These are phyloP conservation scores for Solidago caesia DNA, from an alignment of 129 eudicot genomes.

Conservation along the genomic window DNA sequence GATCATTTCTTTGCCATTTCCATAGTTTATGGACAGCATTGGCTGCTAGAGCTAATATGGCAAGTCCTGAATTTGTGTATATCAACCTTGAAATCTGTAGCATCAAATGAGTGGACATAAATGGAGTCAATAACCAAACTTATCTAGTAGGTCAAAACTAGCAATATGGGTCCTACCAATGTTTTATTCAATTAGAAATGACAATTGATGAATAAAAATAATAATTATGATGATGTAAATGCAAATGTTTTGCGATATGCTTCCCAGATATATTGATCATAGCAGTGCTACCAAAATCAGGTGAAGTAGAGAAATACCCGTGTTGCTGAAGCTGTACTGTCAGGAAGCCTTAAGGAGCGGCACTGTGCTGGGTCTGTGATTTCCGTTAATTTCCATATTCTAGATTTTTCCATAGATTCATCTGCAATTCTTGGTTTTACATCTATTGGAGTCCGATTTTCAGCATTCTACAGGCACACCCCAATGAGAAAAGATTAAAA, in stretches of 20 bases:
- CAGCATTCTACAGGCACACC: slow-evolving; percentile 57
- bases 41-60: slow-evolving; percentile 69
- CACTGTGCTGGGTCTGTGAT: slow-evolving; percentile 72
- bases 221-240: slow-evolving; percentile 6
- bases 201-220: not conserved
- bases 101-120: not conserved
- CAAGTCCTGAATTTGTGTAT: slow-evolving; percentile 72
- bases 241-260: not conserved
- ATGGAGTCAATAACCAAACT: not conserved
- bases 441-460: slow-evolving; percentile 58
- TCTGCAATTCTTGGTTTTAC: slow-evolving; percentile 63
- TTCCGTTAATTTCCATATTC: slow-evolving; percentile 67
- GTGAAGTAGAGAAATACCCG: slow-evolving; percentile 25
- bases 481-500: not conserved
- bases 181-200: slow-evolving; percentile 2
- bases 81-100: slow-evolving; percentile 68
- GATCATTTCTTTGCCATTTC: slow-evolving; percentile 78
- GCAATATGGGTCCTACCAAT: not conserved
- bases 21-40: slow-evolving; percentile 81
- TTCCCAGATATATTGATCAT: not conserved
- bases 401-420: slow-evolving; percentile 60
- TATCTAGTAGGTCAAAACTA: not conserved
- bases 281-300: not conserved
- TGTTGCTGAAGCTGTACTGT: slow-evolving; percentile 39
- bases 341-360: slow-evolving; percentile 75